Conservation (phyloP, 805 yeast genomes). For the Candida ulmi region DNA sequence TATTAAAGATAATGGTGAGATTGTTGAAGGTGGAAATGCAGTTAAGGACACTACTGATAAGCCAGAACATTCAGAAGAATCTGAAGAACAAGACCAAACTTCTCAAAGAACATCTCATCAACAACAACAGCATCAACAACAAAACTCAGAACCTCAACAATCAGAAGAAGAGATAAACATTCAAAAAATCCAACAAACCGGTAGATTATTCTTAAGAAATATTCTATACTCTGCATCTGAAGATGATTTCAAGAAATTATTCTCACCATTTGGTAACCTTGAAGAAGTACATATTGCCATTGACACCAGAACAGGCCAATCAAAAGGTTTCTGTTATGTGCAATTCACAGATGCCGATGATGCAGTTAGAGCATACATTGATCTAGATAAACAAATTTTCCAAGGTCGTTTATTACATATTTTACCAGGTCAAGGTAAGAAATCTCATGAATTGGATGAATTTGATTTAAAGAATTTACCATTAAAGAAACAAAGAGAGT, state of each 20-base stretch:
- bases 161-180: conserved; percentile 43
- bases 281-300: conserved; percentile 91
- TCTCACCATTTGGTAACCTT: conserved; percentile 60
- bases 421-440: conserved; percentile 77
- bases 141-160: conserved; percentile 5
- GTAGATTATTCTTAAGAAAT: conserved; percentile 84
- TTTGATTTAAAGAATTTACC: conserved; percentile 89
- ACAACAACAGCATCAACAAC: too few species aligned
- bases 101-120: too few species aligned
- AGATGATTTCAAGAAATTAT: conserved; percentile 64
- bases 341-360: conserved; percentile 61
- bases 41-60: neutral
- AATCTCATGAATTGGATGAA: conserved; percentile 81
- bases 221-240: conserved; percentile 76
- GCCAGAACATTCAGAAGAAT: conserved; percentile 2
- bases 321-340: conserved; percentile 90
- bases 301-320: conserved; percentile 82
- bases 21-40: conserved; percentile 1
- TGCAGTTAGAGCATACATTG: conserved; percentile 71
- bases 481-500: conserved; percentile 81
- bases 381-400: conserved; percentile 80
- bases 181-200: conserved; percentile 55
- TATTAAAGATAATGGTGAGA: conserved; percentile 46
- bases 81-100: too few species aligned
- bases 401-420: conserved; percentile 93